Base-by-base conservation (phyloP, 2,329 filamentous ascomycete genomes). In the Aspergillus costaricaensis region DNA sequence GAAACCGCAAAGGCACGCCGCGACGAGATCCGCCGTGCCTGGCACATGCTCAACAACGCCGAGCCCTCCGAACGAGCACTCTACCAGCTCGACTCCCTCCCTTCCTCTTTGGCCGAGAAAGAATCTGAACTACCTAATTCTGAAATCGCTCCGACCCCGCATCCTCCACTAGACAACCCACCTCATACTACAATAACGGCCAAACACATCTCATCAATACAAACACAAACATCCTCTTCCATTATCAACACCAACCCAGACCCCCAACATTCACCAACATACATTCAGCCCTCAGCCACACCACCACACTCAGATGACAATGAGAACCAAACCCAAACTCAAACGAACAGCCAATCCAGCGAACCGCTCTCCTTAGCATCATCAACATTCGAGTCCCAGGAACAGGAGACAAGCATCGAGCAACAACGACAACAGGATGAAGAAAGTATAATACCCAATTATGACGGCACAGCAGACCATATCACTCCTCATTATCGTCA, bases 41-140 rank as follows among this genome's bases (percentile, higher is more conserved):
- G 68, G 61, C 55, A 60, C 17, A 69, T 70, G 49, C 64, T 74
- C 2, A 63, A 67, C 19, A 57, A 57, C 27, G 41, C 62, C 2
- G 58, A 67, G n/a, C n/a, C 36, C 27, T 55, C 62, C n/a, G 62
- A 69, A 4, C 60, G 62, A 4, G 41, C 21, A 14, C n/a, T 55
- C 5, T 64, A 72, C 14, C 59, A 69, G n/a, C 62, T 73, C 15
- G 70, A 65, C 2, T 56, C 68, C 36, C 69, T 74, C 12, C 72
- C 73, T 3, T 68, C 70, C 3, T 68, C 71, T 14, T 73, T 66
- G 65, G 56, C 62, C 21, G 52, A 55, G 8, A 38, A 43, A 27
- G 38, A 43, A 8, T n/a, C 4, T 2, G n/a, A 53, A 53, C 12
- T 21, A 36, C 21, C n/a, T 17, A 25, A 25, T 3, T 23, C 21